Base-by-base conservation (phyloP, 768 basidiomycete species). In the Kwoniella shandongensis region DNA sequence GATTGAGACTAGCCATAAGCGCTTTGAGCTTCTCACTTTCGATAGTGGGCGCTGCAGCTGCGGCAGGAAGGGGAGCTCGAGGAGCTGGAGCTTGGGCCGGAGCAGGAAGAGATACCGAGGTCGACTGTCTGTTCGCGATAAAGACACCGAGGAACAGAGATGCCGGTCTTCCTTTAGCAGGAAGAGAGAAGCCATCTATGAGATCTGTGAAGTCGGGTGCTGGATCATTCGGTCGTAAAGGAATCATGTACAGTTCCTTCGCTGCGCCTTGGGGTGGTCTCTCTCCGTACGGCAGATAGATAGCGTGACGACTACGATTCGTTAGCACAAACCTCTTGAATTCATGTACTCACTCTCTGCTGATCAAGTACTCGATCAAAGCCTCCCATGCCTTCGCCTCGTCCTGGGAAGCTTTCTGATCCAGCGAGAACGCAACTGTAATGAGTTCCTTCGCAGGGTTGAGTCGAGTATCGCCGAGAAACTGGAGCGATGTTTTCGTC, bases 221-320 rank as follows among this genome's bases (percentile, higher is more conserved):
- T 10, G 64, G 59, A 32, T 74, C 71, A 20, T 27, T 27, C 1
- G 75, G 68, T 11, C 63, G 55, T 1, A 76, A 54, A 22, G 75
- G 75, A 25, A 76, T 68, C 18, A 74, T 38, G 46, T 76, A 76
- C 22, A 72, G 30, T 50, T 76, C 75, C 54, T 63, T 71, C 5
- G 67, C 56, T 17, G 58, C 69, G n/a, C 60, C 62, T 3, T 61
- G 50, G 2, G 74, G 74, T 2, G 54, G n/a, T n/a, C 60, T 39
- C 8, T 35, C 17, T 11, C 58, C 66, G 45, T 74, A 73, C 1
- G 75, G 73, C 2, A 59, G 57, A 44, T 60, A 65, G 1, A 74
- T 27, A 1, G 62, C 73, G 54, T 72, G 66, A 38, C 74, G 74
- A 44, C 74, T 75, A 44, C 36, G n/a, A 18, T 59, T 35, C 54